Base-by-base conservation (phyloP, 2,329 filamentous ascomycete genomes). In the Orbilia blumenaviensis region DNA sequence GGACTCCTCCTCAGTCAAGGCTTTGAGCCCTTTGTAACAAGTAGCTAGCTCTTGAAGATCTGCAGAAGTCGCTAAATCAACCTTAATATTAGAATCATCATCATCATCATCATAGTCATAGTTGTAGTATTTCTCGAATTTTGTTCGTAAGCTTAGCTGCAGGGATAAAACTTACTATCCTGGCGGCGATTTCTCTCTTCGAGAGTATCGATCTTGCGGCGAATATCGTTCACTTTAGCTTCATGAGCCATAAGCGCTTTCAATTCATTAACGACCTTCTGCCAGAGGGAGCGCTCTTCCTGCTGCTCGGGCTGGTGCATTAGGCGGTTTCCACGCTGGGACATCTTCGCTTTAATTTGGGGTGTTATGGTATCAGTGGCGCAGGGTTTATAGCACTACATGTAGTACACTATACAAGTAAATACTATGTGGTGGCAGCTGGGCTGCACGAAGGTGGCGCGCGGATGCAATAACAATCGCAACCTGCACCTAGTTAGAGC, bases 281-380 rank as follows among this genome's bases (percentile, higher is more conserved):
- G 75, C 80, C 80, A 80, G 18, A 80, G 62, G 50, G 79, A 78
- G 18, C 74, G 72, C 66, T 80, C 80, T 48, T 80, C 80, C 54
- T 80, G 80, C 54, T 79, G 77, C 52, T 80, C 80, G 7, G 72
- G 66, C 52, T 80, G 79, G 52, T 80, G 79, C 46, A 80, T 80
- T 34, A 69, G 29, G 41, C 72, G 72, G 44, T 68, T 76, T 44
- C 72, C 72, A 42, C 72, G 72, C 48, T 76, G 72, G 34, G 72
- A 76, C 72, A 76, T 76, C 32, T 41, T 64, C 32, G 29, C 29
- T 50, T 41, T 38, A n/a, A n/a, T 21, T 46, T 16, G 21, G 10
- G 34, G 41, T n/a, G 32, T 23, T 41, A 25, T 44, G 25, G 23
- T 50, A 34, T 32, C 8, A 27, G 56, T 14, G n/a, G 18, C n/a